phyloP scores from a whole-genome alignment of 2,329 filamentous ascomycete genomes.

The Botrytis byssoidea region DNA sequence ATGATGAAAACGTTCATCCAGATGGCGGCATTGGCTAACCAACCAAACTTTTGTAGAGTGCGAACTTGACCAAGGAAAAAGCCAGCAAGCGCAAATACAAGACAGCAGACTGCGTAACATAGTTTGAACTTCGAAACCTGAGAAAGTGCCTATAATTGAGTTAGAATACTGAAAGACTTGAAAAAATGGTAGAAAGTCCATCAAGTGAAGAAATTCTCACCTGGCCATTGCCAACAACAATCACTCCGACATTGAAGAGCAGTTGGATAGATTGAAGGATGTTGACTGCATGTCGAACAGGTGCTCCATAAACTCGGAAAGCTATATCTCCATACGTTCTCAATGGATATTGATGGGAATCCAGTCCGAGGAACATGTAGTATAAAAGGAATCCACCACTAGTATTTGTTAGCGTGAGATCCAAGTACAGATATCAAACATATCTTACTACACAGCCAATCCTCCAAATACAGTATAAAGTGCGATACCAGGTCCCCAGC shows the following conservation, averaged over 20 bases:
- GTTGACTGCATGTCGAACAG: slow-evolving; percentile 28
- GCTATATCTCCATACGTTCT: slow-evolving; percentile 30
- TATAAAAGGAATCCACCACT: slow-evolving; percentile 26
- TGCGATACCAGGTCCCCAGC: slow-evolving; percentile 25
- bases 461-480: slow-evolving; percentile 28
- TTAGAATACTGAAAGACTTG: neutral
- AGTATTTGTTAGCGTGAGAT: neutral
- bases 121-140: slow-evolving; percentile 28
- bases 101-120: slow-evolving; percentile 33
- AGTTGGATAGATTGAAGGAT: slow-evolving; percentile 26
- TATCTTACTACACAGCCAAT: slow-evolving; percentile 16
- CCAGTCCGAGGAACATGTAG: slow-evolving; percentile 28
- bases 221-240: slow-evolving; percentile 1
- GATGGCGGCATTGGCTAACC: slow-evolving; percentile 35
- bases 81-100: slow-evolving; percentile 34
- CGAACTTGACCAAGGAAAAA: slow-evolving; percentile 37
- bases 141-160: slow-evolving; percentile 16
- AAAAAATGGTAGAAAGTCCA: neutral
- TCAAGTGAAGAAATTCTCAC: neutral
- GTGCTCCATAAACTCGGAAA: slow-evolving; percentile 27
- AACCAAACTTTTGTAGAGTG: slow-evolving; percentile 35
- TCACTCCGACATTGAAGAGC: slow-evolving; percentile 18
- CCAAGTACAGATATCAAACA: no score
- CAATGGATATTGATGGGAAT: slow-evolving; percentile 29
- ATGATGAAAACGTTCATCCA: slow-evolving; percentile 37